Evolutionary conservation across 139 green algal species (phyloP).

Genomic region (Desmodesmus armatus): DNA sequence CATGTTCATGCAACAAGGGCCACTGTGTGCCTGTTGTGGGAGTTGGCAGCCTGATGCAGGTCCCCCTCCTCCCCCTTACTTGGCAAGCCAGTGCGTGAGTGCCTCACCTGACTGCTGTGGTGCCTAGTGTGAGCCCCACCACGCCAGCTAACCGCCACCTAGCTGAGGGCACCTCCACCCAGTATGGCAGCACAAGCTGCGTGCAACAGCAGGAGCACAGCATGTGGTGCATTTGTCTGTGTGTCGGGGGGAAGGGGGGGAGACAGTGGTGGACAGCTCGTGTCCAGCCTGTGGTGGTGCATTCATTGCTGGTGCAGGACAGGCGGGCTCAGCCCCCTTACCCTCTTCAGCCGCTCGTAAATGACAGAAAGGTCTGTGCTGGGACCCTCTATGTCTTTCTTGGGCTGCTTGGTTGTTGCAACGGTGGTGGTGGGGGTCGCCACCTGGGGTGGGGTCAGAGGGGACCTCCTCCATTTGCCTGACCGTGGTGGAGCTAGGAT

Average conservation of each 20-base stretch:
- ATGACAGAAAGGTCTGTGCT: slow-evolving; percentile 83
- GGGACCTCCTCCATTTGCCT: not conserved
- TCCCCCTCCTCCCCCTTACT: not conserved
- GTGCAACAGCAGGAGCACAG: not conserved
- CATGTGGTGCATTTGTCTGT: not conserved
- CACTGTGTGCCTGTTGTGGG: not conserved
- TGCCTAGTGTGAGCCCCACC: slow-evolving; percentile 91
- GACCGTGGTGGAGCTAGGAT: too few relatives aligned
- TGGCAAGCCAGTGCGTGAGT: not conserved
- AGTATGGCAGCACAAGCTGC: slow-evolving; percentile 89
- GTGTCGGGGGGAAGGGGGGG: too few relatives aligned
- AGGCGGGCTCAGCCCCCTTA: not conserved
- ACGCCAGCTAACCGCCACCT: slow-evolving; percentile 87
- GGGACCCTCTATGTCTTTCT: slow-evolving; percentile 66
- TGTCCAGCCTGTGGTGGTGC: too few relatives aligned
- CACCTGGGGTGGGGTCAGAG: not conserved
- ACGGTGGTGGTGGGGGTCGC: not conserved
- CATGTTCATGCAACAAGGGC: not conserved
- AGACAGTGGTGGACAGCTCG: too few relatives aligned
- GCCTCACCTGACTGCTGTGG: slow-evolving; percentile 91
- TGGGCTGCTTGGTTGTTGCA: not conserved
- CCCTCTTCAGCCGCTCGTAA: slow-evolving; percentile 68
- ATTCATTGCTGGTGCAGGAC: too few relatives aligned
- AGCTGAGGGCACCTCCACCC: slow-evolving; percentile 67
- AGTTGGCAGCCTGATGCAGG: not conserved